A percentile compares a stretch with the other conserved stretches of the same genome.
phyloP scores from a whole-genome alignment of 495 filamentous ascomycete species.

The Aspergillus diversus region DNA sequence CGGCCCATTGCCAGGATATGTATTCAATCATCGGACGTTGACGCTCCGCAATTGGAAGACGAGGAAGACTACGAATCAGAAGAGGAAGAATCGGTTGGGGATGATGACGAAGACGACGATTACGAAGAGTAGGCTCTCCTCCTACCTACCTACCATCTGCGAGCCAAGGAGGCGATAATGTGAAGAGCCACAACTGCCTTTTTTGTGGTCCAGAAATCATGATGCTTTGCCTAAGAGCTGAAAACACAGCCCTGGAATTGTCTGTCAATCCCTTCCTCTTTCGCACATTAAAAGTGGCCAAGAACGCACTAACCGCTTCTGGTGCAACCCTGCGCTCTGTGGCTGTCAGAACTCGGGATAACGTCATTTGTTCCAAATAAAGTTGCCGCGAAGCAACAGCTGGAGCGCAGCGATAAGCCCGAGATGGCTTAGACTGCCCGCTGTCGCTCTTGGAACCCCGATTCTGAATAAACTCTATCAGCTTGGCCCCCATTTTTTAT shows the following conservation, averaged over 20 bases:
- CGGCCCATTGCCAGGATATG: background rate
- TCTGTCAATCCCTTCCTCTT: background rate
- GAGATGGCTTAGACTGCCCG: background rate
- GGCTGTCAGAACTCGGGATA: background rate
- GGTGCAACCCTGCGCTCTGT: background rate
- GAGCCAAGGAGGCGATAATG: background rate
- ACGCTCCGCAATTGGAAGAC: background rate
- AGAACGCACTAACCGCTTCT: background rate
- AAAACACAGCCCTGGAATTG: background rate
- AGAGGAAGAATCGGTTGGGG: background rate
- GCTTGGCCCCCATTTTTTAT: background rate
- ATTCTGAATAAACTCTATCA: background rate
- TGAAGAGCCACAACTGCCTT: background rate
- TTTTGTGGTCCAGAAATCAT: background rate
- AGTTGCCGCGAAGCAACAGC: background rate
- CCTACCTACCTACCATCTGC: background rate
- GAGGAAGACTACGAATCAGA: background rate
- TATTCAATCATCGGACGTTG: background rate
- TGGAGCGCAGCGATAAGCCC: background rate
- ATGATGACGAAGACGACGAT: background rate
- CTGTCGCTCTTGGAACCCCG: background rate
- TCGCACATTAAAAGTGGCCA: background rate
- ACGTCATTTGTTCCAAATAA: background rate
- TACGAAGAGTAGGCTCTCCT: background rate
- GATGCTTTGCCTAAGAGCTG: background rate